Conservation (phyloP, 257 asterid species). For the Solanum chmielewskii region DNA sequence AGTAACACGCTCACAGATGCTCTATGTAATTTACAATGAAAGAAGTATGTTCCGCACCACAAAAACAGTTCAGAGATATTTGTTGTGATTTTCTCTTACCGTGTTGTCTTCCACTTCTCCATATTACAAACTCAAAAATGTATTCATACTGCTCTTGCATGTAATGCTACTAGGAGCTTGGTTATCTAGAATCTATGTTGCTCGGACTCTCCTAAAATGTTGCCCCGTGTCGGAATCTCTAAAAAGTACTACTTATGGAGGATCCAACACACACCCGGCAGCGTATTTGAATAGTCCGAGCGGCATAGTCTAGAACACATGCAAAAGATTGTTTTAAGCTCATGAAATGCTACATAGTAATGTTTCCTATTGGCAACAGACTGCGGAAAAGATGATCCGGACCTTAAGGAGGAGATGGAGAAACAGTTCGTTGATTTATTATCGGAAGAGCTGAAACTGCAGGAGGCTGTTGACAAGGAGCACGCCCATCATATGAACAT, state of each 20-base stretch:
- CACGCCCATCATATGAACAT: slow-evolving; percentile 72
- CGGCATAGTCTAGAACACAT: not conserved
- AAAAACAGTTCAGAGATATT: not conserved
- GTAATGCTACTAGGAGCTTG: not conserved
- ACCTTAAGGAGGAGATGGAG: slow-evolving; percentile 88
- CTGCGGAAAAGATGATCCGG: slow-evolving; percentile 94
- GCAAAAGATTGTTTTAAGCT: not conserved
- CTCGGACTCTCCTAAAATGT: not conserved
- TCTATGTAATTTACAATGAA: not conserved
- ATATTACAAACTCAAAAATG: not conserved
- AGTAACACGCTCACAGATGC: not conserved
- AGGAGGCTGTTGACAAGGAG: slow-evolving; percentile 56
- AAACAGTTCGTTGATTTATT: slow-evolving; percentile 78
- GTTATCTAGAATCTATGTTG: not conserved
- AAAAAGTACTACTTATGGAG: not conserved
- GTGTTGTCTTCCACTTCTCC: not conserved
- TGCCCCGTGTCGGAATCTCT: not conserved
- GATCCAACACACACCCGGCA: not conserved
- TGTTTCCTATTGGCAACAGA: slow-evolving; percentile 18
- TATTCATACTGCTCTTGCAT: not conserved
- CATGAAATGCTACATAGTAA: not conserved
- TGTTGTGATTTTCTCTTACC: not conserved
- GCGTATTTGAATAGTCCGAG: not conserved
- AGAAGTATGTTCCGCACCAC: not conserved
- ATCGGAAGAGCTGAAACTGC: slow-evolving; percentile 83